Evolutionary conservation across 1,284 basidiomycete genomes (phyloP).

Genomic region (Cutaneotrichosporon curvatum): DNA sequence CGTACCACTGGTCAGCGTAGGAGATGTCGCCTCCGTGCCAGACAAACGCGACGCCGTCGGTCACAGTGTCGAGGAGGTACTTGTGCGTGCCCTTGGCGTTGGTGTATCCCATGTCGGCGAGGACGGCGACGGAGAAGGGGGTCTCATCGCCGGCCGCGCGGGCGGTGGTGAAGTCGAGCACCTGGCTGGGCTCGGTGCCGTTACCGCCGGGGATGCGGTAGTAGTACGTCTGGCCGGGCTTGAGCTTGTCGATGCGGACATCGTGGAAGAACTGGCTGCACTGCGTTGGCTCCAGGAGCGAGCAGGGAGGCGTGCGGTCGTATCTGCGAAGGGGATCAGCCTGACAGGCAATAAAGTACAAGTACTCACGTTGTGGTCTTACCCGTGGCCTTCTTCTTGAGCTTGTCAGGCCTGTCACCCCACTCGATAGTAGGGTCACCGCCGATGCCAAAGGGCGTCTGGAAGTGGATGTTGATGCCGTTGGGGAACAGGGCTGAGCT

Average conservation of each 20-base stretch:
- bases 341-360: too few relatives aligned
- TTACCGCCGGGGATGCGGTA: conserved; percentile 34
- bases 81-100: conserved; percentile 36
- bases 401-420: conserved; percentile 14
- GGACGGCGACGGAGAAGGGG: conserved; percentile 30
- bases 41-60: conserved; percentile 25
- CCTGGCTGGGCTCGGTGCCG: conserved; percentile 24
- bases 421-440: conserved; percentile 19
- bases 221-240: conserved; percentile 22
- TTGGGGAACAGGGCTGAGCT: conserved; percentile 20
- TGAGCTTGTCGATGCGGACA: conserved; percentile 17
- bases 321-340: conserved; percentile 13
- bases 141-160: conserved; percentile 11
- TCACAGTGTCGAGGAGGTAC: conserved; percentile 22
- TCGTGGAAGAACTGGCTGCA: conserved; percentile 32
- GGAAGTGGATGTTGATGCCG: conserved; percentile 33
- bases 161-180: conserved; percentile 25
- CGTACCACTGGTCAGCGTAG: conserved; percentile 42
- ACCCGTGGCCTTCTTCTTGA: conserved; percentile 16
- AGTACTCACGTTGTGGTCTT: conserved; percentile 16
- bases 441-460: conserved; percentile 31
- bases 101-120: conserved; percentile 44
- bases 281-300: conserved; percentile 22
- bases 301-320: conserved; percentile 30
- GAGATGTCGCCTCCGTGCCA: conserved; percentile 42